These are phyloP conservation scores for Allium cepa DNA, from an alignment of 106 monocot genomes.

Conservation along the genomic window DNA sequence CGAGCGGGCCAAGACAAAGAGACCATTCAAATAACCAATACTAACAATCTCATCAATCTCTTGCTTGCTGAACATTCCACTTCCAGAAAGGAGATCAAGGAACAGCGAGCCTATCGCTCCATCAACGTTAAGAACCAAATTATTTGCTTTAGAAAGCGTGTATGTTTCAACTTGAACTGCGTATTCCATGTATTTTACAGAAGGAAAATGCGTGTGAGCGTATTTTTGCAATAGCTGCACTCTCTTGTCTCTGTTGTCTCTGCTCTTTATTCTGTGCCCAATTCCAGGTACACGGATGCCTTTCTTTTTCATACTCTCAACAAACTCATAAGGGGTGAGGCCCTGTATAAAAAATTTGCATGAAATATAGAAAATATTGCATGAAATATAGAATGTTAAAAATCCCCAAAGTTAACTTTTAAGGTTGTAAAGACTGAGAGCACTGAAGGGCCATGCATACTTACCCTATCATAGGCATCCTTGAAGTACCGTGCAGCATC, in stretches of 20 bases:
- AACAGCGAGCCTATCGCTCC: conserved; percentile 98
- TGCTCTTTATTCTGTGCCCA: conserved; percentile 98
- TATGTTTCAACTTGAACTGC: conserved; percentile 93
- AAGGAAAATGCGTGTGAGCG: conserved; percentile 80
- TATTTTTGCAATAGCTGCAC: conserved; percentile 86
- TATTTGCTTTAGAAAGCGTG: conserved; percentile 92
- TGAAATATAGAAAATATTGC: too few relatives aligned
- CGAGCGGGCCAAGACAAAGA: conserved; percentile 89
- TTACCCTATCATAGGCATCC: conserved; percentile 63
- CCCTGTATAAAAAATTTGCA: conserved; percentile 25
- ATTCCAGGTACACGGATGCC: conserved; percentile 97
- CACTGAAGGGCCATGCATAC: background rate
- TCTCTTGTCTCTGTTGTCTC: conserved; percentile 97
- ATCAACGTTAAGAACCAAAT: conserved; percentile 91
- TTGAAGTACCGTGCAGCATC: conserved; percentile 63
- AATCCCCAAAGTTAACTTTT: too few relatives aligned
- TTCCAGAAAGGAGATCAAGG: conserved; percentile 88
- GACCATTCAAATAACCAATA: conserved; percentile 95
- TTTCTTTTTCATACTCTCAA: conserved; percentile 98
- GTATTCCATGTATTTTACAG: conserved; percentile 95
- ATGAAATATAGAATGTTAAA: too few relatives aligned
- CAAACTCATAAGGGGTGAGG: conserved; percentile 92
- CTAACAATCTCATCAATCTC: conserved; percentile 94
- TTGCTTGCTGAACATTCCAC: conserved; percentile 93
- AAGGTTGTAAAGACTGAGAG: too few relatives aligned